Evolutionary conservation across 108 stramenopile species (phyloP).

Genomic region (Nannochloropsis salina): DNA sequence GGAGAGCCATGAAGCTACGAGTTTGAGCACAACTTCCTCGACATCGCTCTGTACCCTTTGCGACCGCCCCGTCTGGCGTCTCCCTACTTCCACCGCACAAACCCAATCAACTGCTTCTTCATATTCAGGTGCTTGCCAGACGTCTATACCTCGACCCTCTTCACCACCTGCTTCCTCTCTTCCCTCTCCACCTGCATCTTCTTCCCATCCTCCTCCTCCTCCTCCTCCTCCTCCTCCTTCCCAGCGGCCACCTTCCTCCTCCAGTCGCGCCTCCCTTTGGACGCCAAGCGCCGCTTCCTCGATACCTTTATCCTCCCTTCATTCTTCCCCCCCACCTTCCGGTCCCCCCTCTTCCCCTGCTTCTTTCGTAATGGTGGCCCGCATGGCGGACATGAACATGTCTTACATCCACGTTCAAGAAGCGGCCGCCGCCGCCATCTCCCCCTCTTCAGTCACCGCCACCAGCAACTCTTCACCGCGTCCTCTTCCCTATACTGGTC

Average conservation of each 20-base stretch:
- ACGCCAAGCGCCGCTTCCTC: no score
- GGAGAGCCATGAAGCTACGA: no score
- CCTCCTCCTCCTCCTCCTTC: background rate
- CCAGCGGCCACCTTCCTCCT: background rate
- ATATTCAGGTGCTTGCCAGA: no score
- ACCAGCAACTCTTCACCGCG: background rate
- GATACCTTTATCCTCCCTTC: background rate
- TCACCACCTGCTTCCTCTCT: no score
- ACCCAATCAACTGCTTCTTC: background rate
- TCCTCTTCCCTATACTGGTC: background rate
- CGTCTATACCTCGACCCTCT: no score
- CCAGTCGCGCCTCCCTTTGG: background rate
- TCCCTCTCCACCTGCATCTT: no score
- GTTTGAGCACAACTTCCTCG: no score
- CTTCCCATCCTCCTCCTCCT: background rate
- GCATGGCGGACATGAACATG: background rate
- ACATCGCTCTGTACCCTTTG: background rate
- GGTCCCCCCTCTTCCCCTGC: background rate
- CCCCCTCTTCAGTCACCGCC: background rate
- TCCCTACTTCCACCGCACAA: background rate
- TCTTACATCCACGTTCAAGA: constrained; percentile 17
- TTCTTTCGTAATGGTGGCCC: constrained; percentile 1
- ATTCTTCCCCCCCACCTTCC: background rate
- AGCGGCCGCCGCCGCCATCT: constrained; percentile 19
- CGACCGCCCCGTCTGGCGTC: background rate